Percentiles rank a stretch among this genome's conserved stretches.
These are phyloP conservation scores for Linnemannia exigua DNA, from an alignment of 192 early-diverging fungal genomes.

Conservation along the genomic window DNA sequence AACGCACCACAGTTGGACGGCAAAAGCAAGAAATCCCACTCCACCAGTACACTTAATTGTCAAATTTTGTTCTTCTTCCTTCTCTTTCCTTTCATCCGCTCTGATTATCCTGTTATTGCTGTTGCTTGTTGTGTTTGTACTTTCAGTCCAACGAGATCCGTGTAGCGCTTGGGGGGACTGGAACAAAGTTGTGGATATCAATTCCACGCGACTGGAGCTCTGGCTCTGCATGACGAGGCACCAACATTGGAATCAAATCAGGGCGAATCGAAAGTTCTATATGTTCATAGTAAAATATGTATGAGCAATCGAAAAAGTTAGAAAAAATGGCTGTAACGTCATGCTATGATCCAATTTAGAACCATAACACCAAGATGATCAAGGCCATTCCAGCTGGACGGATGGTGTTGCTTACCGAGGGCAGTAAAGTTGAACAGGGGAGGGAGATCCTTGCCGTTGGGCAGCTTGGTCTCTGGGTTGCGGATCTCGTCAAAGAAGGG, in stretches of 20 bases:
- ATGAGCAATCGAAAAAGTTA: not conserved
- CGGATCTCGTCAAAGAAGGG: conserved; percentile 99
- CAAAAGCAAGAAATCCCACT: not conserved
- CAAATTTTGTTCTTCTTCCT: not conserved
- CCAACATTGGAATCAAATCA: conserved; percentile 80
- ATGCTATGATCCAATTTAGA: not conserved
- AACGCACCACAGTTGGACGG: not conserved
- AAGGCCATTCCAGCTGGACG: no score
- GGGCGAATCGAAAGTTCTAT: conserved; percentile 91
- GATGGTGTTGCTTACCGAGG: conserved; percentile 62
- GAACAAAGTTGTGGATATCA: conserved; percentile 80
- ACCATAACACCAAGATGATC: not conserved
- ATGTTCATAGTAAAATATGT: not conserved
- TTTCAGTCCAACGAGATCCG: conserved; percentile 61
- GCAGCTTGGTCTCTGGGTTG: conserved; percentile 83
- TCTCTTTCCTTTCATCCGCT: not conserved
- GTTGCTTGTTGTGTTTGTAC: conserved; percentile 2
- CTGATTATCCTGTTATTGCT: not conserved
- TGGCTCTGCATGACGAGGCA: conserved; percentile 83
- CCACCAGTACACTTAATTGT: not conserved
- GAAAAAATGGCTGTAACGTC: not conserved
- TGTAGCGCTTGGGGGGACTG: conserved; percentile 62
- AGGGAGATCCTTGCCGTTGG: conserved; percentile 88
- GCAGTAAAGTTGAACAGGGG: conserved; percentile 93
- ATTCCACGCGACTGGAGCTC: conserved; percentile 76